phyloP scores from a whole-genome alignment of 495 filamentous ascomycete species.

The Parathielavia appendiculata region DNA sequence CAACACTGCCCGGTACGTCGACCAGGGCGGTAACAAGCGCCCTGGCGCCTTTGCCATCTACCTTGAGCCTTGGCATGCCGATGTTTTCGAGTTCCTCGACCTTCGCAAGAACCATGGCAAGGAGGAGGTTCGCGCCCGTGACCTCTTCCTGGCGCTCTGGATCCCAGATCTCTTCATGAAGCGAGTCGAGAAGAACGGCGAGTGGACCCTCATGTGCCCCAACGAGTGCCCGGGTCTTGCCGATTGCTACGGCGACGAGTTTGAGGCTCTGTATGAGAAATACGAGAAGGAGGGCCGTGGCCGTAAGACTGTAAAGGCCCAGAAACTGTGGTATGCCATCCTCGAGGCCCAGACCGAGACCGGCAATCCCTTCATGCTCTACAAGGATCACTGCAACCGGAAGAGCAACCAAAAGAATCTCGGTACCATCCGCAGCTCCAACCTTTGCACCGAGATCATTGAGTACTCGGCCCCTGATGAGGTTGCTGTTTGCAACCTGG shows the following conservation, averaged over 20 bases:
- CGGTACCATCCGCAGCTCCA: conserved; percentile 95
- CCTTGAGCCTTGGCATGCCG: conserved; percentile 98
- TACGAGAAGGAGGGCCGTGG: conserved; percentile 89
- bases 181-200: conserved; percentile 88
- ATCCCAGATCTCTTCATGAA: conserved; percentile 99
- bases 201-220: conserved; percentile 97
- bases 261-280: conserved; percentile 88
- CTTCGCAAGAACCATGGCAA: conserved; percentile 99
- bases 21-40: conserved; percentile 98
- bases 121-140: conserved; percentile 93
- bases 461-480: conserved; percentile 97
- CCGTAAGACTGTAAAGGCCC: conserved; percentile 86
- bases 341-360: conserved; percentile 98
- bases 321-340: conserved; percentile 98
- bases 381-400: conserved; percentile 96
- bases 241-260: conserved; percentile 95
- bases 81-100: conserved; percentile 95
- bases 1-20: conserved; percentile 97
- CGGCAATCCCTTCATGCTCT: conserved; percentile 97
- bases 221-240: conserved; percentile 91
- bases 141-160: conserved; percentile 97
- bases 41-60: conserved; percentile 98
- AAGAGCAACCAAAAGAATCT: conserved; percentile 99
- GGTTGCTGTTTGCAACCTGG: conserved; percentile 97
- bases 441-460: conserved; percentile 96